A percentile compares a stretch with the other conserved stretches of the same genome.
Conservation (phyloP, 2,329 filamentous ascomycete genomes). For the Dryadomyces sulphureus region DNA sequence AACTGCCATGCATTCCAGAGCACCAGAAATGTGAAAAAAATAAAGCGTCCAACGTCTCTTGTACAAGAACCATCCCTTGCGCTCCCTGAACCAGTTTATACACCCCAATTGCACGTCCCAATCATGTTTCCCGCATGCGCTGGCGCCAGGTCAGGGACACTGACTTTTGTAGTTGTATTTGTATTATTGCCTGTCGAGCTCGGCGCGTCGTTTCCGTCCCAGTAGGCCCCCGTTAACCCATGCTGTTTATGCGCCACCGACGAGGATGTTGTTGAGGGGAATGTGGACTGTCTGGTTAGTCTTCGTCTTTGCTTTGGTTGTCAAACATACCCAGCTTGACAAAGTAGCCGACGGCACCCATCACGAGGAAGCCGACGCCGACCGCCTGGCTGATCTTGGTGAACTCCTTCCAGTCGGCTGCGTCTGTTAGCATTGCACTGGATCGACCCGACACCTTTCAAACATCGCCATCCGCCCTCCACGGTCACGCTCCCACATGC, state of each 20-base stretch:
- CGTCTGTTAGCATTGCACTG: neutral
- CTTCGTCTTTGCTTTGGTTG: neutral
- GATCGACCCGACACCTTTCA: neutral
- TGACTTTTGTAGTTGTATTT: no score
- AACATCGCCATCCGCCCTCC: neutral
- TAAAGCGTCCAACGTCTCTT: neutral
- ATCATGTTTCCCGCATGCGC: neutral
- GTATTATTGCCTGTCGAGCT: no score
- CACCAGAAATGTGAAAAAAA: neutral
- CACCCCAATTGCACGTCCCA: neutral
- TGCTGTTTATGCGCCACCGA: constrained; percentile 43
- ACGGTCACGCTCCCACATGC: neutral
- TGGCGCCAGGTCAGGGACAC: no score
- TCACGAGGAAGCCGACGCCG: constrained; percentile 54
- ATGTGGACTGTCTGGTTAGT: constrained; percentile 46
- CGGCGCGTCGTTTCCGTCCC: no score
- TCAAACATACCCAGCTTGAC: constrained; percentile 48
- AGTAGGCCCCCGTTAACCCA: neutral
- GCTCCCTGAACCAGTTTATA: neutral
- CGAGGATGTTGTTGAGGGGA: constrained; percentile 55
- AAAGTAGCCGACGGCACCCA: constrained; percentile 55
- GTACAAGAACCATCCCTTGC: neutral
- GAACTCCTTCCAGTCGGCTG: constrained; percentile 38
- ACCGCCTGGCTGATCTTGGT: constrained; percentile 41
- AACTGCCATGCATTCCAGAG: neutral